Base-by-base conservation (phyloP, 192 early-diverging fungal species). In the Linnemannia hyalina region DNA sequence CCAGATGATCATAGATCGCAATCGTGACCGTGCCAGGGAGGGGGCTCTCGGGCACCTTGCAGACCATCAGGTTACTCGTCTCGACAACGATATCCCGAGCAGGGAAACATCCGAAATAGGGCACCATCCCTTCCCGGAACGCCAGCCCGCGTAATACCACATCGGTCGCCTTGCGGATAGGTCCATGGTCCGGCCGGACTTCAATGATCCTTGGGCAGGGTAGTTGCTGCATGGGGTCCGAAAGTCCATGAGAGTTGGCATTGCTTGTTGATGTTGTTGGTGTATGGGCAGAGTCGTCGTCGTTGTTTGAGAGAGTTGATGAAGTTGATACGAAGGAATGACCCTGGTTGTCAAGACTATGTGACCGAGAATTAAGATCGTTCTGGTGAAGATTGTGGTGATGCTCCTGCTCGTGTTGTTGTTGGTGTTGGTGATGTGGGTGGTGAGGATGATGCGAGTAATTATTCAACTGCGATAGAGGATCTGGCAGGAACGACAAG, bases 51-150 rank as follows among this genome's bases (percentile, higher is more conserved):
- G 84, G 84, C 1, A 74, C 80, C 49, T 81, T 80, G 63, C 84
- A 86, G 36, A 86, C 40, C 55, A 86, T 86, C 60, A 81, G 22
- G 46, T 55, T 68, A 18, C 70, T 36, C 0, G 77, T 86, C 29
- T 80, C 80, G 0, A 86, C 36, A 55, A 72, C n/a, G 20, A 86
- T 70, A n/a, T 80, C 79, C n/a, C 74, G 75, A 4, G 84, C 84
- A 4, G 75, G 84, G 32, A 78, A 81, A 23, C 57, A 80, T 20
- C 84, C 84, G 70, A 86, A 86, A n/a, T 80, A 86, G 4, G 84
- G 84, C 0, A 81, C 47, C 79, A 86, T 86, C 0, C 84, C 84
- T 69, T 86, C 84, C 20, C 70, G 69, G 65, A 86, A 86, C 29
- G 69, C 80, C 0, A 70, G 11, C 3, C 84, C 84, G 15, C 84